Evolutionary conservation across 1,284 basidiomycete genomes (phyloP).

Genomic region (Apiotrichum domesticum): DNA sequence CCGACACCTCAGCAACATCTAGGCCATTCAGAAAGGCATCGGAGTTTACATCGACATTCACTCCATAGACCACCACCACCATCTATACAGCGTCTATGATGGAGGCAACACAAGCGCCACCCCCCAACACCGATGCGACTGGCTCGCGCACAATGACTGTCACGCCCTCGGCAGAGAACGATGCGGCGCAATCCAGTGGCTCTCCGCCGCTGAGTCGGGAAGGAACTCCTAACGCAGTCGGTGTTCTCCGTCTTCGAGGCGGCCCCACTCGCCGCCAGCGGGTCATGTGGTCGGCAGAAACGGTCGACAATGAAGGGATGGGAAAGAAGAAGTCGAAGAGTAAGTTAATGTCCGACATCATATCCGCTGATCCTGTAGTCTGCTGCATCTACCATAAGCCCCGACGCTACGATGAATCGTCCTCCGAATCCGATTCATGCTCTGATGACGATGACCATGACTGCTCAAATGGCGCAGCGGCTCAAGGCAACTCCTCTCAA

Average conservation of each 20-base stretch:
- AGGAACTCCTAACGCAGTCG: slow-evolving; percentile 19
- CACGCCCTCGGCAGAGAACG: slow-evolving; percentile 15
- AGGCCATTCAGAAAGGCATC: too few relatives aligned
- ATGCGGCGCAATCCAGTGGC: slow-evolving; percentile 8
- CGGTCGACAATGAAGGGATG: slow-evolving; percentile 50
- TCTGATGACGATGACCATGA: slow-evolving; percentile 21
- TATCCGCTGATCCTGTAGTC: slow-evolving; percentile 31
- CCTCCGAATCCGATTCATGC: slow-evolving; percentile 44
- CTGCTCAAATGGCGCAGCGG: not conserved
- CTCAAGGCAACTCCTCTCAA: not conserved
- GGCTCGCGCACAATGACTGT: slow-evolving; percentile 33
- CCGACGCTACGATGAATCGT: slow-evolving; percentile 46
- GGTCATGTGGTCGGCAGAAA: slow-evolving; percentile 48
- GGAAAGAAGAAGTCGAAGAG: slow-evolving; percentile 51
- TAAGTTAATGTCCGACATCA: slow-evolving; percentile 20
- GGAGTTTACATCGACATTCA: too few relatives aligned
- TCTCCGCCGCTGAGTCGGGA: slow-evolving; percentile 3
- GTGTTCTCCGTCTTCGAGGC: slow-evolving; percentile 43
- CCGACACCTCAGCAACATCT: too few relatives aligned
- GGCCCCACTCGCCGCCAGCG: slow-evolving; percentile 30
- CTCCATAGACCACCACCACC: too few relatives aligned
- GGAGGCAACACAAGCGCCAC: slow-evolving; percentile 49
- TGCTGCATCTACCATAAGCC: slow-evolving; percentile 52
- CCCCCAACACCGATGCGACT: slow-evolving; percentile 9
- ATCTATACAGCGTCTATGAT: not conserved